phyloP scores from a whole-genome alignment of 2,329 filamentous ascomycete genomes.

The Teratosphaeria pseudoeucalypti region DNA sequence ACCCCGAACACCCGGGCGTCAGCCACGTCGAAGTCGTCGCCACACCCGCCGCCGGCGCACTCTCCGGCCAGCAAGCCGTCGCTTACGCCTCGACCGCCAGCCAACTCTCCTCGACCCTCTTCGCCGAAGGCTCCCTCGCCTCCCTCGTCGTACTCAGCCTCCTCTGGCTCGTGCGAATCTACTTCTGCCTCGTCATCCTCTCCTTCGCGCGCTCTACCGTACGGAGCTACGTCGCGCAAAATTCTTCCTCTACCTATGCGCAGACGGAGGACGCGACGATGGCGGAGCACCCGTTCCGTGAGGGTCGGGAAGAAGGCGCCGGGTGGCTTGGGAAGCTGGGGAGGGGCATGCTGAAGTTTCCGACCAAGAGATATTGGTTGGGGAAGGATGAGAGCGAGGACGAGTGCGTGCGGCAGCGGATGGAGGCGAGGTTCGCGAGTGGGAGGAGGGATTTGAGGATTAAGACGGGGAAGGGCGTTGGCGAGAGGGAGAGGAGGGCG shows the following conservation, averaged over 20 bases:
- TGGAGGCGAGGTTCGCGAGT: slow-evolving; percentile 27
- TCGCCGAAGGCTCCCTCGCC: slow-evolving; percentile 57
- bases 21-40: slow-evolving; percentile 46
- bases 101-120: slow-evolving; percentile 51
- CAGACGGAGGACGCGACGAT: slow-evolving; percentile 33
- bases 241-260: slow-evolving; percentile 25
- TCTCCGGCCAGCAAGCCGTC: slow-evolving; percentile 43
- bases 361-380: slow-evolving; percentile 72
- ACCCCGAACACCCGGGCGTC: slow-evolving; percentile 48
- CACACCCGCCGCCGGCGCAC: slow-evolving; percentile 34
- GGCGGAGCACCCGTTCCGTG: slow-evolving; percentile 59
- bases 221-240: slow-evolving; percentile 51
- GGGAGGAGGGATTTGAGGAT: slow-evolving; percentile 46
- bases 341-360: slow-evolving; percentile 59
- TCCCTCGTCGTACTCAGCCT: slow-evolving; percentile 66
- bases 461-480: slow-evolving; percentile 34
- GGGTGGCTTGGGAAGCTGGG: slow-evolving; percentile 73
- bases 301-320: slow-evolving; percentile 59
- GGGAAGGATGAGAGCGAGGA: slow-evolving; percentile 50
- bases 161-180: slow-evolving; percentile 66
- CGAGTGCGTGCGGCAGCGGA: slow-evolving; percentile 53
- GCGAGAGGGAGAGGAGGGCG: slow-evolving; percentile 50
- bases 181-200: slow-evolving; percentile 76
- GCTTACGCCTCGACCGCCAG: slow-evolving; percentile 32
- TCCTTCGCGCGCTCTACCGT: slow-evolving; percentile 71